Percentiles rank a stretch among this genome's conserved stretches.
Conservation (phyloP, 345 rosid genomes). For the Capsella bursapastoris region DNA sequence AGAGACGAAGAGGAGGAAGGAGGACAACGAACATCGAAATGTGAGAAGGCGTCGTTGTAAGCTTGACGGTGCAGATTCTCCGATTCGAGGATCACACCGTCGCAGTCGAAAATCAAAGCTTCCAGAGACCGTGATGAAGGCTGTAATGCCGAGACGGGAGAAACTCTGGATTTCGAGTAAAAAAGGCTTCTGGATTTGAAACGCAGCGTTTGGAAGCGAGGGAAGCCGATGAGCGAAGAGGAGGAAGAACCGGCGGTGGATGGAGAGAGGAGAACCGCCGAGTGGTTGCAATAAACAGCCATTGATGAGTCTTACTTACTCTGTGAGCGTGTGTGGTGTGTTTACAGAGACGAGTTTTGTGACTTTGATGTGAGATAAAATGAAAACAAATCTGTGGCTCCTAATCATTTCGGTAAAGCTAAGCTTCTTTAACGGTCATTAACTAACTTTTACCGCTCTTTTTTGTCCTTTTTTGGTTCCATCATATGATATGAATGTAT, state of each 20-base stretch:
- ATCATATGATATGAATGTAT: too few relatives aligned
- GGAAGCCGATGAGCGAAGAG: conserved; percentile 6
- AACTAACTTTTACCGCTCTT: conserved; percentile 38
- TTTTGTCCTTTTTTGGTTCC: neutral
- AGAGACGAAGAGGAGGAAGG: conserved; percentile 58
- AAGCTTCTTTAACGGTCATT: conserved; percentile 25
- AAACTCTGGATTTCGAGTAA: conserved; percentile 1
- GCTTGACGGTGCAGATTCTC: conserved; percentile 95
- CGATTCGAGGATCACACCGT: conserved; percentile 91
- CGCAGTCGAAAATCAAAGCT: conserved; percentile 93
- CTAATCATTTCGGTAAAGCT: conserved; percentile 4
- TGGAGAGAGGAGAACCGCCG: conserved; percentile 33
- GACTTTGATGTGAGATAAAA: conserved; percentile 14
- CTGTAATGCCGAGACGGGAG: conserved; percentile 40
- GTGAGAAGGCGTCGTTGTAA: conserved; percentile 87
- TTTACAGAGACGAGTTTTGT: conserved; percentile 5
- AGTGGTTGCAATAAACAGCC: conserved; percentile 42
- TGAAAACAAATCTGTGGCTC: conserved; percentile 31
- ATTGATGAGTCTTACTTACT: conserved; percentile 25
- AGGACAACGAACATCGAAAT: conserved; percentile 76
- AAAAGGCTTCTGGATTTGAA: conserved; percentile 32
- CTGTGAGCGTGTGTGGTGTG: conserved; percentile 21
- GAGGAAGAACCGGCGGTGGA: conserved; percentile 32
- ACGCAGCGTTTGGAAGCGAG: conserved; percentile 36
- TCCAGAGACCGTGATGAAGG: conserved; percentile 60